phyloP scores from a whole-genome alignment of 768 basidiomycete genomes.

The Boletus patriciae region DNA sequence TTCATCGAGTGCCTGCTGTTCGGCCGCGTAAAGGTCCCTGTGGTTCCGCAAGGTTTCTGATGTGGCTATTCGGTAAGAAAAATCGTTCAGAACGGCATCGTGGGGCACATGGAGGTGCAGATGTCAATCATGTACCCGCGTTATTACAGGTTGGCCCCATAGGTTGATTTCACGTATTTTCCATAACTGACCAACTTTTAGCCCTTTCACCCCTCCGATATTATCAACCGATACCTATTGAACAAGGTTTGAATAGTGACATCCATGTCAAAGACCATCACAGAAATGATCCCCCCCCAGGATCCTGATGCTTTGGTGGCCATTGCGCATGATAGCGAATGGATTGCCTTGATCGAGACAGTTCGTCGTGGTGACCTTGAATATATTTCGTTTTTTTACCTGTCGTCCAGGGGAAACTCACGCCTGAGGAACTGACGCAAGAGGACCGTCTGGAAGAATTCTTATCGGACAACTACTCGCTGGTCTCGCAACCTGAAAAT shows the following conservation, averaged over 20 bases:
- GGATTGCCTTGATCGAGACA: constrained; percentile 2
- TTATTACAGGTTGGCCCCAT: constrained; percentile 5
- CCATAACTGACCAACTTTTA: neutral
- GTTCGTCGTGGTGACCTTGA: neutral
- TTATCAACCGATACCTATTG: constrained; percentile 6
- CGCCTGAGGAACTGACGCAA: neutral
- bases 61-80: neutral
- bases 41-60: neutral
- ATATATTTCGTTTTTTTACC: neutral
- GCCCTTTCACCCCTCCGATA: constrained; percentile 11
- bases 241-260: neutral
- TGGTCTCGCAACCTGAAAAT: neutral
- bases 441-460: neutral
- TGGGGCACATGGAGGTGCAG: neutral
- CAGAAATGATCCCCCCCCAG: neutral
- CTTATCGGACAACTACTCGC: neutral
- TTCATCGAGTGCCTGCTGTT: neutral
- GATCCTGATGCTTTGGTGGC: neutral
- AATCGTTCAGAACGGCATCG: neutral
- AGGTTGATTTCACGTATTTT: neutral
- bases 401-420: neutral
- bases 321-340: constrained; percentile 9
- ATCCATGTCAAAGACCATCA: neutral
- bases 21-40: neutral
- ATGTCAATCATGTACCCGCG: neutral